Percentiles rank a stretch among this genome's conserved stretches.
These are phyloP conservation scores for Diaporthe humulicola DNA, from an alignment of 2,329 filamentous ascomycete genomes.

Conservation along the genomic window DNA sequence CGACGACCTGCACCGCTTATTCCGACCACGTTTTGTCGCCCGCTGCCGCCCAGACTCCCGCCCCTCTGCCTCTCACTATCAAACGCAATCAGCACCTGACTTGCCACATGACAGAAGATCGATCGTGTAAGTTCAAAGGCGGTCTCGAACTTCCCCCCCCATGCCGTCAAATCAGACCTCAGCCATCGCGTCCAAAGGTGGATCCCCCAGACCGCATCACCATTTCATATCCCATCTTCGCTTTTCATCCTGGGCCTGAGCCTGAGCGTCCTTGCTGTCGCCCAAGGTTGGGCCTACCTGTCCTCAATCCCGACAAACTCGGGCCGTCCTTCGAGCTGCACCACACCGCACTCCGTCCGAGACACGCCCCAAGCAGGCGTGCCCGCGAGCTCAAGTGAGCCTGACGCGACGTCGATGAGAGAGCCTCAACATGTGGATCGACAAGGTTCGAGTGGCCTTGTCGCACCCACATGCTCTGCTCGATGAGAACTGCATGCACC, in stretches of 20 bases:
- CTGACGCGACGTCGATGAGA: background rate
- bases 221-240: conserved; percentile 17
- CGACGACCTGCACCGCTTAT: conserved; percentile 13
- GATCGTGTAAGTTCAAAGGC: conserved; percentile 37
- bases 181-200: conserved; percentile 10
- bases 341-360: background rate
- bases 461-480: background rate
- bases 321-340: background rate
- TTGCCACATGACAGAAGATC: conserved; percentile 37
- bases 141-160: conserved; percentile 12
- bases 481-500: background rate
- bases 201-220: conserved; percentile 26
- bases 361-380: background rate
- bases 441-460: conserved; percentile 29
- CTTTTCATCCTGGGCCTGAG: background rate
- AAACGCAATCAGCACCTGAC: conserved; percentile 39
- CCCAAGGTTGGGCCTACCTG: background rate
- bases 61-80: conserved; percentile 19
- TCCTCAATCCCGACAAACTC: conserved; percentile 4
- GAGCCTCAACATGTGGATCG: background rate
- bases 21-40: conserved; percentile 36
- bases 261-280: background rate
- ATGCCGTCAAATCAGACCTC: conserved; percentile 29
- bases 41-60: conserved; percentile 22
- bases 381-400: conserved; percentile 23